phyloP scores from a whole-genome alignment of 768 basidiomycete species.

The Agaricus subrufescens region DNA sequence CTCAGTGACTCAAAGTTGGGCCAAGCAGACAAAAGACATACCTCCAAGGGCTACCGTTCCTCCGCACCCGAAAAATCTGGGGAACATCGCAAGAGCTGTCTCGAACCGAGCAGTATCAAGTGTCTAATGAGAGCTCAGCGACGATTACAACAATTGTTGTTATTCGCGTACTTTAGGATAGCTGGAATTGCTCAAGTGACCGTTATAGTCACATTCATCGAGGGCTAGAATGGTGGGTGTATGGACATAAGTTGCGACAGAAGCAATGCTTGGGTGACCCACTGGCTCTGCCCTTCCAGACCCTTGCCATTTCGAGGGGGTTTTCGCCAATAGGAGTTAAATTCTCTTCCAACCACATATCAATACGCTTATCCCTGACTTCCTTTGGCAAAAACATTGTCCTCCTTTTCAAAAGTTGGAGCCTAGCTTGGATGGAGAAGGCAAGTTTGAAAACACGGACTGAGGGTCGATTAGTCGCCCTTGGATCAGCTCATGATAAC shows the following conservation, averaged over 20 bases:
- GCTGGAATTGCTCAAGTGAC: slow-evolving; percentile 77
- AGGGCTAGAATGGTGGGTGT: slow-evolving; percentile 34
- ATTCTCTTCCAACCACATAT: slow-evolving; percentile 36
- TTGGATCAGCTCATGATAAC: not conserved
- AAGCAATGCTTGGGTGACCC: slow-evolving; percentile 20
- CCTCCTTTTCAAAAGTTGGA: slow-evolving; percentile 27
- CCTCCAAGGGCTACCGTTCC: slow-evolving; percentile 61
- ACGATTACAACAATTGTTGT: not conserved
- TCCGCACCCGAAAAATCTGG: slow-evolving; percentile 51
- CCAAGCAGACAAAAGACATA: slow-evolving; percentile 26
- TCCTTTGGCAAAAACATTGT: slow-evolving; percentile 34
- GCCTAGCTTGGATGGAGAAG: slow-evolving; percentile 26
- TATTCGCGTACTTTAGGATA: slow-evolving; percentile 60
- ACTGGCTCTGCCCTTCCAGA: slow-evolving; percentile 54
- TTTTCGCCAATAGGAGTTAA: slow-evolving; percentile 50
- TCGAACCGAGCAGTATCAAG: slow-evolving; percentile 48
- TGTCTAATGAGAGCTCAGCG: slow-evolving; percentile 20
- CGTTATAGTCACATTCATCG: slow-evolving; percentile 72
- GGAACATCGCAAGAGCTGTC: slow-evolving; percentile 44
- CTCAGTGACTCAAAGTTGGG: not conserved
- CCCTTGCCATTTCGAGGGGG: slow-evolving; percentile 43
- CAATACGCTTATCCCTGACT: slow-evolving; percentile 34
- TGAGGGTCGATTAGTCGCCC: not conserved
- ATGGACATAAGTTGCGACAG: not conserved
- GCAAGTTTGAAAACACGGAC: slow-evolving; percentile 54